phyloP scores from a whole-genome alignment of 2,329 filamentous ascomycete genomes.

The Lecanicillium sp. region DNA sequence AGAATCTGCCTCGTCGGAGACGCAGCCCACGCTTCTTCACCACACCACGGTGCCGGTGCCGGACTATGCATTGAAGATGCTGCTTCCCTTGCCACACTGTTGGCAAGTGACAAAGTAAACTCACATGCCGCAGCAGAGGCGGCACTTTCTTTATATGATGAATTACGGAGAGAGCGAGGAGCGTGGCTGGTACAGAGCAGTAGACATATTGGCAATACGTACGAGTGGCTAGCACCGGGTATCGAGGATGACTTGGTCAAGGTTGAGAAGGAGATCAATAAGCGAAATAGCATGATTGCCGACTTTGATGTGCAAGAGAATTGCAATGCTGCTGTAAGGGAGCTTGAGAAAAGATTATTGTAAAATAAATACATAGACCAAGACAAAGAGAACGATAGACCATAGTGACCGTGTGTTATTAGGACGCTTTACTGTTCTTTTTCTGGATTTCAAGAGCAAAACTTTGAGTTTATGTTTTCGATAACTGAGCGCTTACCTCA shows the following conservation, averaged over 20 bases:
- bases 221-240: constrained; percentile 10
- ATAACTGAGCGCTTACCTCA: too few species aligned
- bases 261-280: constrained; percentile 8
- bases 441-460: too few species aligned
- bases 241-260: constrained; percentile 7
- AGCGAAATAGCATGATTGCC: constrained; percentile 6
- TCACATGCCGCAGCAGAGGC: constrained; percentile 25
- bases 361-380: too few species aligned
- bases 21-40: constrained; percentile 54
- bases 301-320: background rate
- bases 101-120: constrained; percentile 31
- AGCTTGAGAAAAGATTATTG: too few species aligned
- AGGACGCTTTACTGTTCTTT: too few species aligned
- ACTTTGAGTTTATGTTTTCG: too few species aligned
- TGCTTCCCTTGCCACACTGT: constrained; percentile 32
- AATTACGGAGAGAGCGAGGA: constrained; percentile 35
- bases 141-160: constrained; percentile 44
- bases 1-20: constrained; percentile 47
- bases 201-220: constrained; percentile 8
- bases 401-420: too few species aligned
- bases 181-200: constrained; percentile 43
- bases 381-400: too few species aligned
- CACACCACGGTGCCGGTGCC: constrained; percentile 50
- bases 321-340: too few species aligned
- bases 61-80: constrained; percentile 50